Evolutionary conservation across 495 filamentous ascomycete species (phyloP), one percentile per base, ranked within the genome.

Genomic region (Usnea hakonensis): DNA sequence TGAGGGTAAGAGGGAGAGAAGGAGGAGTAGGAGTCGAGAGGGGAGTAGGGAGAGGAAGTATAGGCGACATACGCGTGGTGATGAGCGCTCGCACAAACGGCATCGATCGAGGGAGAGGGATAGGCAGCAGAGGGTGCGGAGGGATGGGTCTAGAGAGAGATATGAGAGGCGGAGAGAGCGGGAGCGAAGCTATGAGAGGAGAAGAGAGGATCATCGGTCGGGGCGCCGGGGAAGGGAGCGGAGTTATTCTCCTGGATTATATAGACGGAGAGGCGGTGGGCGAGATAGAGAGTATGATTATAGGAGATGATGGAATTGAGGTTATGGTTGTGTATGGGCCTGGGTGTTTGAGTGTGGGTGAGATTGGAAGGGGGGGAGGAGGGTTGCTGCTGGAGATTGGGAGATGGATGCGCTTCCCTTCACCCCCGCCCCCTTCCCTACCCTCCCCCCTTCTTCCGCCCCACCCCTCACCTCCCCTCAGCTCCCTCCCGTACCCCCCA

Each of bases 11-110:
- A 53, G 13, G 14, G 66, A 64, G 19, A 50, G 58, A 59, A 48
- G 60, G 26, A 48, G 46, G 14, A 63, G 60, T 40, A 65, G 60
- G 40, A 58, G 67, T 58, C 37, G 74, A 26, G 71, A 73, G 4
- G 68, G 74, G 36, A 73, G 76, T 38, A 65, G 69, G 36, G 76
- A 78, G 21, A 70, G 70, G 30, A 71, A 71, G 60, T 72, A 73
- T 58, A 70, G 70, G 38, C 69, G 77, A 58, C 73, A 76, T 46
- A 70, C 75, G 9, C 63, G 71, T 36, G 73, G 74, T 6, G 72
- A 69, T 38, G 63, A 68, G 19, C 66, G 66, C 28, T 68, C 68
- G 60, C 72, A 71, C 58, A 73, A 67, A 28, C 72, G 75, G 52
- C 69, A 75, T 60, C 70, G 71, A 23, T 71, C 60, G 21, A 46